phyloP scores from a whole-genome alignment of 768 basidiomycete species.

The Lepiota venenata region DNA sequence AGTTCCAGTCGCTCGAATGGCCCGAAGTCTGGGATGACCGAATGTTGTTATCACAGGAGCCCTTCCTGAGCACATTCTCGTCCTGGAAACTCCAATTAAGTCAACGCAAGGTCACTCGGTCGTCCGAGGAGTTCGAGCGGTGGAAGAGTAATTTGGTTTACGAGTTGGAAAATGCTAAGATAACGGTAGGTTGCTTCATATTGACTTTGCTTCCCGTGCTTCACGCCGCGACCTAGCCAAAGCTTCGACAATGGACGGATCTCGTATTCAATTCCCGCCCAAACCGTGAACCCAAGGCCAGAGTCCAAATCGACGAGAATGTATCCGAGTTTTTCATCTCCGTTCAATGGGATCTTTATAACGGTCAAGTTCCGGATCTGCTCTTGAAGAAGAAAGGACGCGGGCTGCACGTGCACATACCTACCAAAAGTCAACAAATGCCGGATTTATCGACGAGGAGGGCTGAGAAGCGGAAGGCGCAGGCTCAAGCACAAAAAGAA shows the following conservation, averaged over 20 bases:
- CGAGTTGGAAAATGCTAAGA: background rate
- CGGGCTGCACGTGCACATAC: background rate
- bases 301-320: background rate
- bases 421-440: background rate
- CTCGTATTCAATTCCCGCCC: constrained; percentile 1
- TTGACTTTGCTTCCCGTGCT: background rate
- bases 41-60: background rate
- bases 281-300: background rate
- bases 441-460: background rate
- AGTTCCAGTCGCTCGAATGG: background rate
- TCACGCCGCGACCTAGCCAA: background rate
- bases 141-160: background rate
- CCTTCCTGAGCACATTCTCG: constrained; percentile 2
- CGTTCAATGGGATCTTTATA: constrained; percentile 21
- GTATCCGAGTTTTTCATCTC: constrained; percentile 14
- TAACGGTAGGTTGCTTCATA: background rate
- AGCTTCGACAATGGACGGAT: constrained; percentile 8
- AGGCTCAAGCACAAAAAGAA: background rate
- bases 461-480: background rate
- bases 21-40: constrained; percentile 4
- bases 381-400: background rate
- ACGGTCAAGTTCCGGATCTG: background rate
- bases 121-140: too few species aligned
- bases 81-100: background rate
- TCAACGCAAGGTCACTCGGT: background rate